Evolutionary conservation across 345 rosid genomes (phyloP).

Genomic region (Rhodomyrtus tomentosa): DNA sequence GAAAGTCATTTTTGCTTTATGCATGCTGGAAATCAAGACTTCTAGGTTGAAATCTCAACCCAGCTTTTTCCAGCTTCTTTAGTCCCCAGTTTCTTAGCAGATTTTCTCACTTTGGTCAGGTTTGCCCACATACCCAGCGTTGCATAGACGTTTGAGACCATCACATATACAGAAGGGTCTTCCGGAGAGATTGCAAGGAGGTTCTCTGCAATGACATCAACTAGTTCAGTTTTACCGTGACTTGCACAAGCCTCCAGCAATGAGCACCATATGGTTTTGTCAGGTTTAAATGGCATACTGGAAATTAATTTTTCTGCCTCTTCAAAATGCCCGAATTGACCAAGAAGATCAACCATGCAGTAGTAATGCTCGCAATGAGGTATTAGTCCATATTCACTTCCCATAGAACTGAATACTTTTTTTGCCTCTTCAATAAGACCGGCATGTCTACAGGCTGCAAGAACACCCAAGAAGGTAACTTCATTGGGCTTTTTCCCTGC

Average conservation of each 20-base stretch:
- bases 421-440: constrained; percentile 49
- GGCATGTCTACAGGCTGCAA: constrained; percentile 64
- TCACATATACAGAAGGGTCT: constrained; percentile 51
- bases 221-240: constrained; percentile 35
- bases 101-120: constrained; percentile 42
- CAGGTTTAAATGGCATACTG: constrained; percentile 47
- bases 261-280: constrained; percentile 63
- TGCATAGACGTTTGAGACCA: constrained; percentile 60
- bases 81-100: constrained; percentile 29
- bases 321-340: constrained; percentile 45
- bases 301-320: constrained; percentile 39
- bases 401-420: constrained; percentile 38
- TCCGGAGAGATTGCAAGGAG: constrained; percentile 25
- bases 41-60: constrained; percentile 28
- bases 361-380: constrained; percentile 61
- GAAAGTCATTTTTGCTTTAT: not conserved
- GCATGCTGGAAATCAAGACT: not conserved
- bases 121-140: constrained; percentile 54
- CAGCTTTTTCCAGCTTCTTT: constrained; percentile 61
- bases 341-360: constrained; percentile 63
- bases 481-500: constrained; percentile 54
- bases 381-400: constrained; percentile 28
- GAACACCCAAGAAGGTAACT: constrained; percentile 56
- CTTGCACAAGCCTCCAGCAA: constrained; percentile 54
- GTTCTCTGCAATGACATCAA: constrained; percentile 22